phyloP scores from a whole-genome alignment of 257 asterid species.

The Solanum etuberosum region DNA sequence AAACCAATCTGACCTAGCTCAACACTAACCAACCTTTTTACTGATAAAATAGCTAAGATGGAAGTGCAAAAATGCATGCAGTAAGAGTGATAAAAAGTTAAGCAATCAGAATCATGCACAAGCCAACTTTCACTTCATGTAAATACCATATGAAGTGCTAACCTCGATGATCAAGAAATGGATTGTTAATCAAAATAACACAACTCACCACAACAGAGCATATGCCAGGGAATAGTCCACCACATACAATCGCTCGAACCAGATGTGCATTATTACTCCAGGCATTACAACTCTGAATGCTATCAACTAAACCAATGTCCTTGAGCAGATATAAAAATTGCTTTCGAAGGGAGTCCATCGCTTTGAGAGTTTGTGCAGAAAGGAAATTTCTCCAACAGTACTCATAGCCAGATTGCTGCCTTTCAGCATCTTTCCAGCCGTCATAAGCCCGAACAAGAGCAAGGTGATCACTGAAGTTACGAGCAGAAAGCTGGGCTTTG shows the following conservation, averaged over 20 bases:
- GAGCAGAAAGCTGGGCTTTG: conserved; percentile 79
- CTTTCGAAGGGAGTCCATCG: conserved; percentile 80
- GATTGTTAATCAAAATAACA: neutral
- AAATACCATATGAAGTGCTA: neutral
- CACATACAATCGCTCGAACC: conserved; percentile 69
- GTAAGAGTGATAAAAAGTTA: neutral
- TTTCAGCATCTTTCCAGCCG: conserved; percentile 92
- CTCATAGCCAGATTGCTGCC: conserved; percentile 53
- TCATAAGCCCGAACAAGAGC: conserved; percentile 77
- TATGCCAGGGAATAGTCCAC: conserved; percentile 89
- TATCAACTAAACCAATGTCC: conserved; percentile 60
- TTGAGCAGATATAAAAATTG: conserved; percentile 69
- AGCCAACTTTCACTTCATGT: neutral
- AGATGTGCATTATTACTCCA: conserved; percentile 74
- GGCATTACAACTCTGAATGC: conserved; percentile 51
- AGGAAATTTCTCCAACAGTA: conserved; percentile 92
- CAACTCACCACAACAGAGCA: conserved; percentile 86
- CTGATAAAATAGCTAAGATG: neutral
- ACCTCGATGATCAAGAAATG: neutral
- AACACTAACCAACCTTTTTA: neutral
- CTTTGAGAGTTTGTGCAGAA: conserved; percentile 79
- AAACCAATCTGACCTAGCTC: neutral
- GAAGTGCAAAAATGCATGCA: neutral
- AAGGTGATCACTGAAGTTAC: conserved; percentile 84
- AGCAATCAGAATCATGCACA: neutral